Percentiles rank a stretch among this genome's conserved stretches.
Evolutionary conservation across 2,329 filamentous ascomycete species (phyloP).

Genomic region (Colletotrichum endophyticum): DNA sequence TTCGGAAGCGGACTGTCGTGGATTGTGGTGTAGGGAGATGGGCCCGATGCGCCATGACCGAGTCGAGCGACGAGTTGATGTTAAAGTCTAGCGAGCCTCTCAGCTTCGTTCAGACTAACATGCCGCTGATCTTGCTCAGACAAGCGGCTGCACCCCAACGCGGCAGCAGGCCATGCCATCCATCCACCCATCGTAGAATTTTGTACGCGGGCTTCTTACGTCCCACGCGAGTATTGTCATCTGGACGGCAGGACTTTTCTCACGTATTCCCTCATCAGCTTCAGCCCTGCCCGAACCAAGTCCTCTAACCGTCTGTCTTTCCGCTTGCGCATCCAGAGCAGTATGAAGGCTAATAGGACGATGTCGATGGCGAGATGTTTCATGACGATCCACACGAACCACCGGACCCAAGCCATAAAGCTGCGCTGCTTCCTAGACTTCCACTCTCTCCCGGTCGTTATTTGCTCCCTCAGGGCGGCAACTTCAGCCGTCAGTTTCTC

Average conservation of each 20-base stretch:
- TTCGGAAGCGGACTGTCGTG: background rate
- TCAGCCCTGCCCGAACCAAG: constrained; percentile 69
- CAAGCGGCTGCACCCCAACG: background rate
- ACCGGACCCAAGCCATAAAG: constrained; percentile 72
- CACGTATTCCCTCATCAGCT: constrained; percentile 61
- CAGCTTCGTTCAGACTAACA: background rate
- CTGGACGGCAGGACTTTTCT: constrained; percentile 63
- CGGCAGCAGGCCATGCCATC: background rate
- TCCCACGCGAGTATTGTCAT: constrained; percentile 36
- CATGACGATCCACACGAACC: constrained; percentile 70
- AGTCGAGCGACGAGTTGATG: background rate
- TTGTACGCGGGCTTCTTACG: background rate
- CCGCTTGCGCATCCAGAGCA: constrained; percentile 75
- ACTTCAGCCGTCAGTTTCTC: constrained; percentile 92
- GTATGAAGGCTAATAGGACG: constrained; percentile 66
- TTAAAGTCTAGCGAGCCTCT: background rate
- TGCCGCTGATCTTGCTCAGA: background rate
- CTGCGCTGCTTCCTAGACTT: constrained; percentile 68
- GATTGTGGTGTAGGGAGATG: background rate
- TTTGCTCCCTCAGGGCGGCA: constrained; percentile 88
- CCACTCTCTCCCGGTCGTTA: constrained; percentile 78
- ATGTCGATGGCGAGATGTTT: constrained; percentile 80
- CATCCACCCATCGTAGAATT: background rate
- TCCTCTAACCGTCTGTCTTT: constrained; percentile 77
- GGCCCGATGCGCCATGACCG: background rate